A percentile compares a stretch with the other conserved stretches of the same genome.
phyloP scores from a whole-genome alignment of 768 basidiomycete genomes.

The Pisolithus microcarpus region DNA sequence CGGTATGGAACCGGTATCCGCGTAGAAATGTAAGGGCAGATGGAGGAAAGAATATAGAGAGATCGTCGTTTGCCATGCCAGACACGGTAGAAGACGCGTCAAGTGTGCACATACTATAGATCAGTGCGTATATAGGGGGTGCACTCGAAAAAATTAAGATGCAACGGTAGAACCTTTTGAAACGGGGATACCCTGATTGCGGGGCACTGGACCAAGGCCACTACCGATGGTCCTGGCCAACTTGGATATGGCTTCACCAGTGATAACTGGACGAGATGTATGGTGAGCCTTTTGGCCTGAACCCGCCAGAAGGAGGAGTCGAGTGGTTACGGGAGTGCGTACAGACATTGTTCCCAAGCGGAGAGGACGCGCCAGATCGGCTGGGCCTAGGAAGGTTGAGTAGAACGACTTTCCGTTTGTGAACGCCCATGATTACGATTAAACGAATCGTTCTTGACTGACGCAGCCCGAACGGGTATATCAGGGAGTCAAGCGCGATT shows the following conservation, averaged over 20 bases:
- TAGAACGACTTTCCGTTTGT: conserved; percentile 47
- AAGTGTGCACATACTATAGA: conserved; percentile 7
- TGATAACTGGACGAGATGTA: conserved; percentile 58
- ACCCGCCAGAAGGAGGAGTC: conserved; percentile 42
- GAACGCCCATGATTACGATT: conserved; percentile 44
- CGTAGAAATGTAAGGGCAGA: conserved; percentile 16
- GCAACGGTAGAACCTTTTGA: conserved; percentile 23
- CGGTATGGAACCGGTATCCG: conserved; percentile 4
- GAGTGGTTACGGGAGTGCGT: conserved; percentile 56
- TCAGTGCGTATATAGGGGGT: conserved; percentile 1
- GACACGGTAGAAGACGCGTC: conserved; percentile 5
- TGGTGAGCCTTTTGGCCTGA: conserved; percentile 37
- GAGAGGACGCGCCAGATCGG: conserved; percentile 40
- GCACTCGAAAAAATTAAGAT: conserved; percentile 7
- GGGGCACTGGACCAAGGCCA: conserved; percentile 19
- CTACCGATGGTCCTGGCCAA: conserved; percentile 61
- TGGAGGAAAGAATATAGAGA: conserved; percentile 18
- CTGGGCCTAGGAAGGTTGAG: conserved; percentile 25
- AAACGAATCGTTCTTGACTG: conserved; percentile 24
- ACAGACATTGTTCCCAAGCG: conserved; percentile 31
- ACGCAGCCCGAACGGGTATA: conserved; percentile 27
- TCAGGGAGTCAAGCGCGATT: conserved; percentile 30
- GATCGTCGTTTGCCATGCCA: conserved; percentile 13
- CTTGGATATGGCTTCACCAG: conserved; percentile 61
- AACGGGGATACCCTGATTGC: conserved; percentile 19